phyloP scores from a whole-genome alignment of 108 stramenopile species.

The Nannochloropsis oceanica region DNA sequence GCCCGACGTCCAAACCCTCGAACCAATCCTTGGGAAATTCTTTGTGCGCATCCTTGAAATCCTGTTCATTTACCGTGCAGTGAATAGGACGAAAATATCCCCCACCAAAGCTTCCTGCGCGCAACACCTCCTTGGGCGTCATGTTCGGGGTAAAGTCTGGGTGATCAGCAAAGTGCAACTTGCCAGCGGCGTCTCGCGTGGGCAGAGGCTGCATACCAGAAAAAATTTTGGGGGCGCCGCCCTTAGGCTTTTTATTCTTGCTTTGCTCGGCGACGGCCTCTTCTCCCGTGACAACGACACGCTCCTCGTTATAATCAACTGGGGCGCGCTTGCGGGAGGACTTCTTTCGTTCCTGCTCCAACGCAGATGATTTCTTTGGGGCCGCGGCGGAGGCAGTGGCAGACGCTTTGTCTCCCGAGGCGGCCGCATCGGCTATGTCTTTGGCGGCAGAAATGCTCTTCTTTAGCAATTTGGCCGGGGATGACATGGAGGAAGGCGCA shows the following conservation, averaged over 20 bases:
- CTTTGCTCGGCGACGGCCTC: background rate
- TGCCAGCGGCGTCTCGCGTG: background rate
- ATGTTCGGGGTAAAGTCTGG: conserved; percentile 79
- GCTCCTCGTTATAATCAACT: background rate
- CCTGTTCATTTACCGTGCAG: conserved; percentile 30
- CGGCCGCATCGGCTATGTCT: no score
- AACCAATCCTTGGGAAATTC: background rate
- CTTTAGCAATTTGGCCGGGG: no score
- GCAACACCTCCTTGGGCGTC: conserved; percentile 76
- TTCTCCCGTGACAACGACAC: background rate
- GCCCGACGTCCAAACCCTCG: conserved; percentile 43
- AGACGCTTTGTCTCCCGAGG: no score
- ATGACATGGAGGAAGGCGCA: no score
- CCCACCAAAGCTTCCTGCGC: conserved; percentile 79
- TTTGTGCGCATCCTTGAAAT: background rate
- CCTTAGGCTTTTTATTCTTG: background rate
- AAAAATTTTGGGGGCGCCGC: background rate
- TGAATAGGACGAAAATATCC: conserved; percentile 82
- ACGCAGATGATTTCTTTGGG: no score
- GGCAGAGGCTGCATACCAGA: background rate
- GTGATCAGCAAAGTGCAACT: background rate
- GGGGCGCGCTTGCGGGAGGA: background rate
- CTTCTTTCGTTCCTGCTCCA: background rate
- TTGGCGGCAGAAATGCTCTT: no score
- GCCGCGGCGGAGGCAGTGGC: no score